phyloP scores from a whole-genome alignment of 2,329 filamentous ascomycete species.

The Sporothrix brasiliensis region DNA sequence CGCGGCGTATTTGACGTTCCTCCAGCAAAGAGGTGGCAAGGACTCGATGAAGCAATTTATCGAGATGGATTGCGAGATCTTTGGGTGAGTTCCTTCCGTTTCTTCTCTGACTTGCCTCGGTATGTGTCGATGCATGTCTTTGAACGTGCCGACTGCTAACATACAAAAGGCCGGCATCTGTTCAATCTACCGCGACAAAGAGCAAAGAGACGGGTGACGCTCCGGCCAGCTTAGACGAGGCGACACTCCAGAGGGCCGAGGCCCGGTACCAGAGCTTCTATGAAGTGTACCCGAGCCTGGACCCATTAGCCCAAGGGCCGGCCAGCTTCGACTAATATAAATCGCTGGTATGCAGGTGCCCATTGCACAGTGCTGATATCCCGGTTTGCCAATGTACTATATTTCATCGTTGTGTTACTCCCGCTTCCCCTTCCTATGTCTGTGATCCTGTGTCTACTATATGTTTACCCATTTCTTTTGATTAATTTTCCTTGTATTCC shows the following conservation, averaged over 20 bases:
- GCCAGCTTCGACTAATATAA: constrained; percentile 52
- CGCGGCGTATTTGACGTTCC: constrained; percentile 77
- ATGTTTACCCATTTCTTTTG: background rate
- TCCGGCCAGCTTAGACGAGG: constrained; percentile 54
- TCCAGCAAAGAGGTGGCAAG: constrained; percentile 80
- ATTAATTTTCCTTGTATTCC: constrained; percentile 2
- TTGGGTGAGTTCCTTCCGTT: constrained; percentile 62
- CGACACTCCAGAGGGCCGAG: constrained; percentile 56
- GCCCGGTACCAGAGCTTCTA: constrained; percentile 56
- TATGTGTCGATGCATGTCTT: too few relatives aligned
- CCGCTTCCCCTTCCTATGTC: background rate
- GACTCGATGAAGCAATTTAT: constrained; percentile 86
- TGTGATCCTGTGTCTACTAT: background rate
- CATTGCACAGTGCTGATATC: background rate
- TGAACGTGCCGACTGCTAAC: constrained; percentile 28
- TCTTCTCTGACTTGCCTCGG: too few relatives aligned
- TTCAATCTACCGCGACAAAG: constrained; percentile 45
- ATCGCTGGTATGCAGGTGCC: background rate
- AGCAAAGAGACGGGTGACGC: constrained; percentile 53
- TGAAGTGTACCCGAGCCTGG: constrained; percentile 54
- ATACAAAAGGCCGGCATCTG: constrained; percentile 50
- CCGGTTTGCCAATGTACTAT: background rate
- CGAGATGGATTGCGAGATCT: constrained; percentile 79
- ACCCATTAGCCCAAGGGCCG: constrained; percentile 52
- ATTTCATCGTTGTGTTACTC: background rate